Conservation (phyloP, 2,329 filamentous ascomycete genomes). For the Fusarium mundagurra region DNA sequence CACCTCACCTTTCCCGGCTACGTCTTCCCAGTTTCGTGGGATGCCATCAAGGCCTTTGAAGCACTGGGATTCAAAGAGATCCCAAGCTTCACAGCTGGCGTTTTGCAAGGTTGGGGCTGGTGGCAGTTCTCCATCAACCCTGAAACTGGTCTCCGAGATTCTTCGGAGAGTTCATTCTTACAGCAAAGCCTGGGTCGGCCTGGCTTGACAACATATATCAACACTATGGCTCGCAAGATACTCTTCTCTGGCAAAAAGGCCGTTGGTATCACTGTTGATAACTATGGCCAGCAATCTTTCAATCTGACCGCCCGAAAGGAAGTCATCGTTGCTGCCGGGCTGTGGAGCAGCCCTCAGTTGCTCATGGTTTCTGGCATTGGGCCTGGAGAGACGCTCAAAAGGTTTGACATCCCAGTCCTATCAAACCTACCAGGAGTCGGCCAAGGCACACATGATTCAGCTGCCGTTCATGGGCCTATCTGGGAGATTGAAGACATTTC, state of each 20-base stretch:
- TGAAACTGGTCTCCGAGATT: slow-evolving; percentile 5
- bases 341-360: background rate
- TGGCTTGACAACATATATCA: background rate
- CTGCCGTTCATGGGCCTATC: background rate
- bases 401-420: background rate
- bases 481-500: background rate
- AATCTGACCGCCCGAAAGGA: background rate
- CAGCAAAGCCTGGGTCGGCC: background rate
- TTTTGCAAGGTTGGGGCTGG: slow-evolving; percentile 7
- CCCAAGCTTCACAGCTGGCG: slow-evolving; percentile 6
- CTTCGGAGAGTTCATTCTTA: background rate
- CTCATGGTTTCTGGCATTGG: background rate
- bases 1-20: background rate
- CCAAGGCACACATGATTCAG: background rate
- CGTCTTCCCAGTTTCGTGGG: background rate
- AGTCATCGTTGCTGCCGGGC: background rate
- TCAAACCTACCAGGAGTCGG: background rate
- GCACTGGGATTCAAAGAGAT: slow-evolving; percentile 2
- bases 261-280: background rate
- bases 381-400: background rate
- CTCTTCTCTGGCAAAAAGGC: background rate
- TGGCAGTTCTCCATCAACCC: slow-evolving; percentile 17
- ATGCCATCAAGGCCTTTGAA: background rate
- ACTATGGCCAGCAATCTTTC: background rate
- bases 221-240: background rate